Evolutionary conservation across 2,329 filamentous ascomycete species (phyloP).

Genomic region (Eutypa lata): DNA sequence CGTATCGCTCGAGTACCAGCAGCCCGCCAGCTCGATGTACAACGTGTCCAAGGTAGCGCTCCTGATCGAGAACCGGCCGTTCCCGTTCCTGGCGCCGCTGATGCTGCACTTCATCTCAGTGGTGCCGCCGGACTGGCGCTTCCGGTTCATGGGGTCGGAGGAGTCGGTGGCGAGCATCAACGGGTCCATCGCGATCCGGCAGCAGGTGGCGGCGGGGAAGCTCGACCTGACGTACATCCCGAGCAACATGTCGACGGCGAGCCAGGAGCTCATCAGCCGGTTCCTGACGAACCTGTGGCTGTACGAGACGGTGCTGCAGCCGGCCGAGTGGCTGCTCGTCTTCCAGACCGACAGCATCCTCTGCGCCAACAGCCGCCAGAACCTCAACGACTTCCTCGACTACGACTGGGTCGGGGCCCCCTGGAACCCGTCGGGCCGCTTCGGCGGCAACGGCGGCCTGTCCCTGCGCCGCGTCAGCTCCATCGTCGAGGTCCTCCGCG

Average conservation of each 20-base stretch:
- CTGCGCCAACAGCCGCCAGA: slow-evolving; percentile 48
- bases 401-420: slow-evolving; percentile 55
- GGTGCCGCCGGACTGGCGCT: slow-evolving; percentile 55
- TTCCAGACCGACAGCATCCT: slow-evolving; percentile 56
- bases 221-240: slow-evolving; percentile 51
- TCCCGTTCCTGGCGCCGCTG: slow-evolving; percentile 48
- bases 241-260: slow-evolving; percentile 46
- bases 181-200: slow-evolving; percentile 41
- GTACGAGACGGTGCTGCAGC: slow-evolving; percentile 45
- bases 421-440: slow-evolving; percentile 39
- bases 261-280: slow-evolving; percentile 50
- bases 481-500: slow-evolving; percentile 49
- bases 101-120: slow-evolving; percentile 56
- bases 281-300: slow-evolving; percentile 52
- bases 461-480: slow-evolving; percentile 50
- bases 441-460: slow-evolving; percentile 51
- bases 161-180: slow-evolving; percentile 45
- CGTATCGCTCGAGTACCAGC: slow-evolving; percentile 30
- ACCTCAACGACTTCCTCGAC: slow-evolving; percentile 47
- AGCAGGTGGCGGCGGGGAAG: slow-evolving; percentile 41
- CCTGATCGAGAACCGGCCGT: slow-evolving; percentile 50
- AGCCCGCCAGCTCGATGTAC: slow-evolving; percentile 30
- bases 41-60: slow-evolving; percentile 53
- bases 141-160: slow-evolving; percentile 52
- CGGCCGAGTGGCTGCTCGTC: slow-evolving; percentile 52